A percentile compares a stretch with the other conserved stretches of the same genome.
These are phyloP conservation scores for Penicillium brasilianum DNA, from an alignment of 2,329 filamentous ascomycete species.

Conservation along the genomic window DNA sequence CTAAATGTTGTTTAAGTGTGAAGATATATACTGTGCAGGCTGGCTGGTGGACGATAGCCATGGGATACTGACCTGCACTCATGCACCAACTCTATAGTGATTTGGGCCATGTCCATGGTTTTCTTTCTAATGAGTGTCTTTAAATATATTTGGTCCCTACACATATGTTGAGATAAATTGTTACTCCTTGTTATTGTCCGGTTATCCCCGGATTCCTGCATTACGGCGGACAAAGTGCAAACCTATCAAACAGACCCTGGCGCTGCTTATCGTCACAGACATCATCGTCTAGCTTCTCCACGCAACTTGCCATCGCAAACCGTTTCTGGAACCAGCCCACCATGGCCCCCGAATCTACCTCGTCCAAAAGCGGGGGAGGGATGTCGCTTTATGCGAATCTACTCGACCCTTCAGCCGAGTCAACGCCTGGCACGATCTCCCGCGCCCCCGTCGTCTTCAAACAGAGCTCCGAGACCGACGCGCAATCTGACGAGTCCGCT, in stretches of 20 bases:
- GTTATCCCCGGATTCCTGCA: background rate
- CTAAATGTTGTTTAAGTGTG: too few species aligned
- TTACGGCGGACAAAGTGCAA: background rate
- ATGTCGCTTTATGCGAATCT: constrained; percentile 86
- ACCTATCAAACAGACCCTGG: background rate
- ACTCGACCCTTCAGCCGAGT: constrained; percentile 60
- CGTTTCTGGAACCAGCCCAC: constrained; percentile 1
- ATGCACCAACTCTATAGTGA: too few species aligned
- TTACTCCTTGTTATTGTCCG: too few species aligned
- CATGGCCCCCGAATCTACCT: constrained; percentile 40
- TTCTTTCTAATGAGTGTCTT: too few species aligned
- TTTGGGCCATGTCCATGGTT: too few species aligned
- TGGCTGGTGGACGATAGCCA: too few species aligned
- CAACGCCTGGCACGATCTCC: constrained; percentile 69
- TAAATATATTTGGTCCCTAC: too few species aligned
- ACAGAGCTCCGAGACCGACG: constrained; percentile 56
- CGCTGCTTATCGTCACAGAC: constrained; percentile 4
- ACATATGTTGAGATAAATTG: too few species aligned
- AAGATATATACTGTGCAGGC: too few species aligned
- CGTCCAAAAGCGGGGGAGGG: constrained; percentile 50
- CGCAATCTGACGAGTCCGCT: constrained; percentile 54
- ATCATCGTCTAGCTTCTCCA: constrained; percentile 4
- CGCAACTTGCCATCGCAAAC: background rate
- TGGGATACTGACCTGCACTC: too few species aligned
- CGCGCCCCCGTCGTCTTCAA: constrained; percentile 76